These are phyloP conservation scores for Neurospora tetrasperma DNA, from an alignment of 495 filamentous ascomycete genomes.

Conservation along the genomic window DNA sequence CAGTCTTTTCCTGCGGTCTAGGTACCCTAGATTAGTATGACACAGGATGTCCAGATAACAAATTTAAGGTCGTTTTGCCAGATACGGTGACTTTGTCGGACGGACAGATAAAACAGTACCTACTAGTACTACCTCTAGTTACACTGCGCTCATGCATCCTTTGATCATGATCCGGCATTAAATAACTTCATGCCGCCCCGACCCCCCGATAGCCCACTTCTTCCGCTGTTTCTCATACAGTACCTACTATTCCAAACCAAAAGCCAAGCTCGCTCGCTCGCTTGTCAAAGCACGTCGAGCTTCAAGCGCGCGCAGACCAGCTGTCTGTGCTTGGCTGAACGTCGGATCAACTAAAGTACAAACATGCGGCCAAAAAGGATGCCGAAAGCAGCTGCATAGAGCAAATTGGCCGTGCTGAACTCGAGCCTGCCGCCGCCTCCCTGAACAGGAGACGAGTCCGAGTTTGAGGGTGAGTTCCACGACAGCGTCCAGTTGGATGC, in stretches of 20 bases:
- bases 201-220: too few species aligned
- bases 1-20: too few species aligned
- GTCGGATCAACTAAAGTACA: not conserved
- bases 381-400: not conserved
- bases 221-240: not conserved
- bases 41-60: too few species aligned
- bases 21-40: too few species aligned
- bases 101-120: too few species aligned
- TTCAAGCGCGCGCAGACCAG: not conserved
- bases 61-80: too few species aligned
- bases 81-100: too few species aligned
- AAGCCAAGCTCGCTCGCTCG: not conserved
- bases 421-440: not conserved
- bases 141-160: too few species aligned
- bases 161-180: too few species aligned
- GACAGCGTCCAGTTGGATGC: slow-evolving; percentile 10
- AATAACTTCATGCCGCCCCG: too few species aligned
- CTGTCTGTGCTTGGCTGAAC: not conserved
- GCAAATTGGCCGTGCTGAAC: not conserved
- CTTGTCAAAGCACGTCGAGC: not conserved
- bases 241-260: not conserved
- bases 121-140: too few species aligned
- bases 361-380: not conserved
- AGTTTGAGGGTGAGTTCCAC: slow-evolving; percentile 9
- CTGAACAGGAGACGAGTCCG: not conserved